These are phyloP conservation scores for Sparassis latifolia DNA, from an alignment of 1,284 basidiomycete genomes.

Conservation along the genomic window DNA sequence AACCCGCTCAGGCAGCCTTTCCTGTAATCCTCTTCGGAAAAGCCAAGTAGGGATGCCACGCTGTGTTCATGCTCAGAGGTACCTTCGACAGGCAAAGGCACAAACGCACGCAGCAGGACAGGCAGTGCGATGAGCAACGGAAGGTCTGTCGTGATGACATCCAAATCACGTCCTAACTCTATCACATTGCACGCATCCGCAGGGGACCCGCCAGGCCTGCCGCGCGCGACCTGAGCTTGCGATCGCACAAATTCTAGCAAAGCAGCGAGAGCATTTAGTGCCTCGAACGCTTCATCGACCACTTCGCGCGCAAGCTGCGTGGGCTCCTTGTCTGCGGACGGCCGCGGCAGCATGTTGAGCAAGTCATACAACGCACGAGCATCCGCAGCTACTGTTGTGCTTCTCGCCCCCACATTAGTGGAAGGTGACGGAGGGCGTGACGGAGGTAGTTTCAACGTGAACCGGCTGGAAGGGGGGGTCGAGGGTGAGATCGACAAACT, in stretches of 20 bases:
- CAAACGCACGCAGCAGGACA: slow-evolving; percentile 44
- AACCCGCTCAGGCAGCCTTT: slow-evolving; percentile 65
- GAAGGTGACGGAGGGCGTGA: slow-evolving; percentile 65
- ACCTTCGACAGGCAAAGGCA: slow-evolving; percentile 12
- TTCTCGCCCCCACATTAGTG: slow-evolving; percentile 14
- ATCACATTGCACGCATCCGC: slow-evolving; percentile 9
- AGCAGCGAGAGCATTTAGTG: slow-evolving; percentile 47
- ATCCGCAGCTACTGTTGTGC: slow-evolving; percentile 45
- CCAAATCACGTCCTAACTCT: slow-evolving; percentile 38
- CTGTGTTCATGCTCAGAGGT: slow-evolving; percentile 23
- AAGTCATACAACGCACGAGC: slow-evolving; percentile 54
- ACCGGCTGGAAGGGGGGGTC: slow-evolving; percentile 53
- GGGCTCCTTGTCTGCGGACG: slow-evolving; percentile 37
- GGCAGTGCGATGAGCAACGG: slow-evolving; percentile 67
- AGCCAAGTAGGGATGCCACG: slow-evolving; percentile 48
- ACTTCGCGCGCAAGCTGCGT: slow-evolving; percentile 61
- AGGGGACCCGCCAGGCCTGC: slow-evolving; percentile 5
- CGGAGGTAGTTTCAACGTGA: slow-evolving; percentile 60
- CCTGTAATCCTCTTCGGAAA: slow-evolving; percentile 58
- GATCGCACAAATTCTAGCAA: slow-evolving; percentile 47
- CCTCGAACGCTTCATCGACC: slow-evolving; percentile 68
- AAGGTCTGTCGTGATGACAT: slow-evolving; percentile 48
- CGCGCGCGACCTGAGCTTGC: slow-evolving; percentile 3
- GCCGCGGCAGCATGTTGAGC: slow-evolving; percentile 54
- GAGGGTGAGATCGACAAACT: slow-evolving; percentile 43